Base-by-base conservation (phyloP, 192 early-diverging fungal species). In the Entrophospora sp. region DNA sequence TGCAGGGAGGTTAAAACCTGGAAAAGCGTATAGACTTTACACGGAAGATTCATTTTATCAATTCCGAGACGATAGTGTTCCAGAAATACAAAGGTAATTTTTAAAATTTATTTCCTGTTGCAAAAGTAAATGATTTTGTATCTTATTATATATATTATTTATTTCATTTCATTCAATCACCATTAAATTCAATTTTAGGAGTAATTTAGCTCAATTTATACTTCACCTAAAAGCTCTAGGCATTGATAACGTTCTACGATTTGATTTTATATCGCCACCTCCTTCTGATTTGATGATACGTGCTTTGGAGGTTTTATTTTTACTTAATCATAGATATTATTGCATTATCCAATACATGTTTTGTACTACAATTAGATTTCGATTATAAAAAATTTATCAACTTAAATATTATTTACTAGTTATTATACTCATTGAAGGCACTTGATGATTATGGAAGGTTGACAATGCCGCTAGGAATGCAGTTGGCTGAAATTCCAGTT, bases 21-120 rank as follows among this genome's bases (percentile, higher is more conserved):
- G 96, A 10, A 93, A 88, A 56, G 90, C 91, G 36, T 97, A 87
- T 66, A 81, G 96, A 12, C 73, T 99, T 9, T 99, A 92, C 69
- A 97, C 95, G 0, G 90, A 94, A 66, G 73, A 84, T 31, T 87
- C 87, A 1, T 97, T 87, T 71, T 71, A 79, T 34, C 76, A 87
- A 55, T 85, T 97, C 80, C 84, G 83, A 59, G 78, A 83, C 3
- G 86, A 84, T 62, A 92, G 85, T 43, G 86, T 97, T n/a, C 96
- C 95, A 2, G 96, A 97, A 73, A 96, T 97, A 45, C 95, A 96
- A 77, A 80, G 83, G 69, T 86, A 68, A 40, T 18, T 0, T 18
- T 9, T 31, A 44, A 12, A 14, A 3, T 2, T n/a, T 13, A 31
- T 27, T 46, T 5, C 18, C 3, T 35, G 31, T 16, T 18, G 31